These are phyloP conservation scores for Lablab purpureus DNA, from an alignment of 306 rosid genomes.

Conservation along the genomic window DNA sequence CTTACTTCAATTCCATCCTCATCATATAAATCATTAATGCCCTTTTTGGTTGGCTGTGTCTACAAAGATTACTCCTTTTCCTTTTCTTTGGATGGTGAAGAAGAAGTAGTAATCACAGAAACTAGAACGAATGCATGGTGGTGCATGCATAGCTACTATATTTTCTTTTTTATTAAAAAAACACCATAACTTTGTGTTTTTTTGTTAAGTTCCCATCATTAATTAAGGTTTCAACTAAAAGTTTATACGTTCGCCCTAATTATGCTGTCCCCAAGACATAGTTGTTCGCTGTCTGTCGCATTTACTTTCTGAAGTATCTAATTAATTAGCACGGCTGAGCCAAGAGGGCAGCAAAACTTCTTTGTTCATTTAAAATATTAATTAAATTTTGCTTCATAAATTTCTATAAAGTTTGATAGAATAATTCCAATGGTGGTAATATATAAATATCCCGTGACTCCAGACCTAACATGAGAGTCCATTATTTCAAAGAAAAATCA, in stretches of 20 bases:
- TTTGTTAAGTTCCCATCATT: not conserved
- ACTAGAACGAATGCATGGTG: not conserved
- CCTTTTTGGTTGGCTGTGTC: not conserved
- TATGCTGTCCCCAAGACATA: not conserved
- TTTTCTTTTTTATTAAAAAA: not conserved
- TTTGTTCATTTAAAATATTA: no score
- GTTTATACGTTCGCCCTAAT: not conserved
- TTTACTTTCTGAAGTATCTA: not conserved
- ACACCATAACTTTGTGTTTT: no score
- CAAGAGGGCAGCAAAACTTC: not conserved
- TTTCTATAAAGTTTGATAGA: not conserved
- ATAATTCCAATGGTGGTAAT: not conserved
- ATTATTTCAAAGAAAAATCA: not conserved
- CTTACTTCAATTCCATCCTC: conserved; percentile 1
- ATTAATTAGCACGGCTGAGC: not conserved
- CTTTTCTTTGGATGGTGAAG: not conserved
- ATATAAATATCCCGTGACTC: not conserved
- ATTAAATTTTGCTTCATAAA: not conserved
- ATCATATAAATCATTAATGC: not conserved
- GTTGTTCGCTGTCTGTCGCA: not conserved
- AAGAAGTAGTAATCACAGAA: not conserved
- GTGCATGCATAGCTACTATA: not conserved
- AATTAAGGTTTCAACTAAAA: not conserved
- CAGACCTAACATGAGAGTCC: not conserved
- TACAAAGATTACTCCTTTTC: not conserved